These are phyloP conservation scores for Fusarium tjaetaba DNA, from an alignment of 2,329 filamentous ascomycete genomes.

Conservation along the genomic window DNA sequence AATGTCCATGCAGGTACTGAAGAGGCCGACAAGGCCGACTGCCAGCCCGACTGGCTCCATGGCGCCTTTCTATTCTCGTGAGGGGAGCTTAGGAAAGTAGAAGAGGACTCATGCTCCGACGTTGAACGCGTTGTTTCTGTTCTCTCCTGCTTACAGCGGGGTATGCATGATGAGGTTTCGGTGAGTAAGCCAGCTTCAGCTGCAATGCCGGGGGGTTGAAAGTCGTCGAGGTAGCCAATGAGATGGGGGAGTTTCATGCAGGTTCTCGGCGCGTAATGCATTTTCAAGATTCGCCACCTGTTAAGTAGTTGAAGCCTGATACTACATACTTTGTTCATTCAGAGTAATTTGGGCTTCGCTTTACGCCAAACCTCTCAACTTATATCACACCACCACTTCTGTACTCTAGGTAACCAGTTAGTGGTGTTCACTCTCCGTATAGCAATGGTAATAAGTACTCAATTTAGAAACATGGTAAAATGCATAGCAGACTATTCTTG, in stretches of 20 bases:
- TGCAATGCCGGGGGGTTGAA: not conserved
- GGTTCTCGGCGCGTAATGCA: too few species aligned
- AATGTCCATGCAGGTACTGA: not conserved
- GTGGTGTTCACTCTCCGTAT: rapidly evolving
- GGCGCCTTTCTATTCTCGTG: too few species aligned
- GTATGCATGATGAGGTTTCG: not conserved
- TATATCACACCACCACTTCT: too few species aligned
- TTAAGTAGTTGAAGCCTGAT: not conserved
- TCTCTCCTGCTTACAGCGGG: not conserved
- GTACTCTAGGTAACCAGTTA: too few species aligned
- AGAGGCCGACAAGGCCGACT: not conserved
- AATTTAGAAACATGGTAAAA: too few species aligned
- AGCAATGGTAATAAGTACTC: too few species aligned
- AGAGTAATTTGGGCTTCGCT: not conserved
- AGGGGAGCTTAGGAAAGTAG: too few species aligned
- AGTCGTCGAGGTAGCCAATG: too few species aligned
- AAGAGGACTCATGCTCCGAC: too few species aligned
- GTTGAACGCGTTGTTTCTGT: too few species aligned
- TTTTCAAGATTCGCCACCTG: not conserved
- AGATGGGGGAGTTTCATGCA: too few species aligned
- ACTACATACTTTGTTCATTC: not conserved
- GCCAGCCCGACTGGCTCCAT: not conserved
- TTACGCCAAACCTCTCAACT: not conserved
- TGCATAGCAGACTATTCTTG: too few species aligned
- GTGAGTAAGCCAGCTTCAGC: not conserved